Percentiles rank a stretch among this genome's conserved stretches.
Evolutionary conservation across 192 early-diverging fungal species (phyloP).

Genomic region (Pecoramyces ruminantium): DNA sequence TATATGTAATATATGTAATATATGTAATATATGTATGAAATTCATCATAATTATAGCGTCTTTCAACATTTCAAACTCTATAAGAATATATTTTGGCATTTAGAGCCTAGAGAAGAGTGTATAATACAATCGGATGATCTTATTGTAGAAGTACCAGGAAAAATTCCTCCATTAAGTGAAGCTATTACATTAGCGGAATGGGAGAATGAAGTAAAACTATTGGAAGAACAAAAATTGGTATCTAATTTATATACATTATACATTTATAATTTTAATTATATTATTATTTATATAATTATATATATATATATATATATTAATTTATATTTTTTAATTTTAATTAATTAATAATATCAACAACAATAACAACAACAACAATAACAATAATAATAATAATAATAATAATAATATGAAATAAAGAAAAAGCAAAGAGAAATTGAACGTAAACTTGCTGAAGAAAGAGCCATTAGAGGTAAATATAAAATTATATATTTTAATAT

Average conservation of each 20-base stretch:
- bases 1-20: too few species aligned
- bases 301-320: too few species aligned
- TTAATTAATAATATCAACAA: too few species aligned
- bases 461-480: background rate
- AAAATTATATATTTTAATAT: too few species aligned
- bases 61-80: background rate
- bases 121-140: background rate
- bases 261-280: too few species aligned
- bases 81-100: background rate
- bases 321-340: too few species aligned
- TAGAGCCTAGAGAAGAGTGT: background rate
- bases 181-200: background rate
- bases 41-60: background rate
- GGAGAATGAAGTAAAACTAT: background rate
- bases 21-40: too few species aligned
- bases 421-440: background rate
- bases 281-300: too few species aligned
- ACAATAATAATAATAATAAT: too few species aligned
- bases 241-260: too few species aligned
- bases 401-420: too few species aligned
- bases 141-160: background rate
- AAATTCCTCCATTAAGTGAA: background rate
- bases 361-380: too few species aligned
- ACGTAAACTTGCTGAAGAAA: background rate
- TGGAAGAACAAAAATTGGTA: background rate